Percentiles rank a stretch among this genome's conserved stretches.
Conservation (phyloP, 148 eudicot genomes). For the Persicaria tinctoria region DNA sequence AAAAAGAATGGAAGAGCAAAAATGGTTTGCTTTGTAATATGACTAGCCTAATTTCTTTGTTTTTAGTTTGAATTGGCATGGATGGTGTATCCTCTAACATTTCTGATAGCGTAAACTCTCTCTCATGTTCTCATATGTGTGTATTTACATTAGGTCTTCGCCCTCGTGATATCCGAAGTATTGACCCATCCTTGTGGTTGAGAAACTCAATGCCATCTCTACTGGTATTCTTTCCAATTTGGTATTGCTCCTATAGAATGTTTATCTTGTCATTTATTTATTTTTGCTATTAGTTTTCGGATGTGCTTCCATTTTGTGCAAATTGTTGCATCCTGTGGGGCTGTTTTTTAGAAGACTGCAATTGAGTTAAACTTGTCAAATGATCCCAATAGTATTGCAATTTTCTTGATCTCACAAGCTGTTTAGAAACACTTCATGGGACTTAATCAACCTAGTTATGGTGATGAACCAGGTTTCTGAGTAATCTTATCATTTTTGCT, state of each 20-base stretch:
- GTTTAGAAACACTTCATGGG: neutral
- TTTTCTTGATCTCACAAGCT: neutral
- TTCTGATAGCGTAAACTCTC: neutral
- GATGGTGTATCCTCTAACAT: neutral
- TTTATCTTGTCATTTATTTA: neutral
- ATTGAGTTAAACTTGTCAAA: neutral
- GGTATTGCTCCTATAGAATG: neutral
- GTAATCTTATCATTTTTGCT: neutral
- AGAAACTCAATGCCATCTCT: slow-evolving; percentile 87
- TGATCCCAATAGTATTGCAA: neutral
- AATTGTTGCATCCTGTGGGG: neutral
- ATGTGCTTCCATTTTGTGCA: neutral
- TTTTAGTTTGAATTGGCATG: neutral
- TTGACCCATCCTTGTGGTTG: slow-evolving; percentile 97
- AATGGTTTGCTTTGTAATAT: neutral
- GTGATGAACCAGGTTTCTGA: neutral
- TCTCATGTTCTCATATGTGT: neutral
- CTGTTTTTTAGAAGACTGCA: neutral
- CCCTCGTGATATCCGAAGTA: slow-evolving; percentile 90
- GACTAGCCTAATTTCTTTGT: neutral
- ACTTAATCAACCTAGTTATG: neutral
- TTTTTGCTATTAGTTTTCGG: neutral
- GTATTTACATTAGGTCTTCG: slow-evolving; percentile 57
- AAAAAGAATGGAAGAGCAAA: neutral
- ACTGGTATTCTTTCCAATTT: slow-evolving; percentile 42